Percentiles rank a stretch among this genome's conserved stretches.
Evolutionary conservation across 768 basidiomycete species (phyloP).

Genomic region (Psilocybe sp.): DNA sequence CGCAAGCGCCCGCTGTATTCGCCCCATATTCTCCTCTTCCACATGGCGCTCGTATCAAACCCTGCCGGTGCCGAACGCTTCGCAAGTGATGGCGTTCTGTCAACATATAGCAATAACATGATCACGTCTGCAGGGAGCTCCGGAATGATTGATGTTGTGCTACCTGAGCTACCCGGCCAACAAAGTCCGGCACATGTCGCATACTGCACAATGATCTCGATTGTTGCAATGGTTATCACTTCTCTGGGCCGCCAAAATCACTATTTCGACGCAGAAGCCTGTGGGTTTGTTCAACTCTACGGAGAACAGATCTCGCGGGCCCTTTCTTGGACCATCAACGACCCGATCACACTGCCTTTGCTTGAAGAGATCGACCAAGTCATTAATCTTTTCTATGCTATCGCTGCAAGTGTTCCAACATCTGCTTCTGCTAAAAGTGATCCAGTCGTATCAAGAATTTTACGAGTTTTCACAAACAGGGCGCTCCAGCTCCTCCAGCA

Average conservation of each 20-base stretch:
- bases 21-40: constrained; percentile 79
- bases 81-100: constrained; percentile 77
- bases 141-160: constrained; percentile 63
- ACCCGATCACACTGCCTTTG: constrained; percentile 70
- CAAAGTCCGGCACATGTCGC: constrained; percentile 76
- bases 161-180: constrained; percentile 71
- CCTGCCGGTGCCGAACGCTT: constrained; percentile 80
- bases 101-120: constrained; percentile 81
- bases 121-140: constrained; percentile 75
- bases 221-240: constrained; percentile 69
- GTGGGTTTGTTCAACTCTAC: constrained; percentile 83
- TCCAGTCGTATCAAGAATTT: constrained; percentile 56
- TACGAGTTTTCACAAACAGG: constrained; percentile 65
- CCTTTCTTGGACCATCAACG: constrained; percentile 80
- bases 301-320: constrained; percentile 76
- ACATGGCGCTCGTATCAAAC: constrained; percentile 78
- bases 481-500: constrained; percentile 79
- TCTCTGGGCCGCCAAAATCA: constrained; percentile 64
- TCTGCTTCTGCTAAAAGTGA: constrained; percentile 41
- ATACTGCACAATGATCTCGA: constrained; percentile 83
- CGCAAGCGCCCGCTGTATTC: constrained; percentile 70
- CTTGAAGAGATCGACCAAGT: constrained; percentile 84
- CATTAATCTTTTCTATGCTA: constrained; percentile 72
- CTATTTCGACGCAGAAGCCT: constrained; percentile 82
- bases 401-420: constrained; percentile 56